Base-by-base conservation (phyloP, 2,329 filamentous ascomycete species). In the Penicillium sp. region DNA sequence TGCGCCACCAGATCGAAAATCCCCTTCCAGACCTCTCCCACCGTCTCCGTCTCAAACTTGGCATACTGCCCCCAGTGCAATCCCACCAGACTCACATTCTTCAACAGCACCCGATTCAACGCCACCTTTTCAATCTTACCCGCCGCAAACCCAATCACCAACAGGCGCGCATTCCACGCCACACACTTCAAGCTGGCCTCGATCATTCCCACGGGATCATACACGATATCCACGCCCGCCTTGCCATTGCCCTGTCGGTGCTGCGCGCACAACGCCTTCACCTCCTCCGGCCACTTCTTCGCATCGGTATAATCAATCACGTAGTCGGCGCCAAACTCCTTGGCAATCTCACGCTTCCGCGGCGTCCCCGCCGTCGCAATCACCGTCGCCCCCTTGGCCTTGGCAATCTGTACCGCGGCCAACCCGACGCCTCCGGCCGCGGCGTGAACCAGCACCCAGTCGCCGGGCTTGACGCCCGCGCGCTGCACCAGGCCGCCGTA, bases 11-110 rank as follows among this genome's bases (percentile, higher is more conserved):
- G 71, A 57, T 82, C 76, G 64, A 88, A 87, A 54, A 97, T 82
- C 1, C 86, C 90, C 43, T 84, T 73, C 91, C 91, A 97, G 0
- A 96, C 90, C 24, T 72, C 68, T 6, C 77, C 75, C 4, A 93
- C 81, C 39, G 77, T 84, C 62, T 85, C 81, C 24, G 76, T 81
- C 73, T 96, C 86, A 56, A 86, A 80, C 39, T 76, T 76, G 1
- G 83, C 74, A 71, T 96, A 96, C 49, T 84, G 83, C 9, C 91
- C 91, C 91, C 91, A 97, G 72, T 95, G 88, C 61, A 96, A 73
- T 1, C 91, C 91, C 1, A 96, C 86, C 9, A 97, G 75, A 54
- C 83, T 85, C 54, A 96, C 91, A 67, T 96, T 96, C 79, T 96
- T 97, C 58, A 97, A 73, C 53, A 96, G 71, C 26, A 96, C 88